Base-by-base conservation (phyloP, 2,329 filamentous ascomycete species). In the Sordariomycetes sp. region DNA sequence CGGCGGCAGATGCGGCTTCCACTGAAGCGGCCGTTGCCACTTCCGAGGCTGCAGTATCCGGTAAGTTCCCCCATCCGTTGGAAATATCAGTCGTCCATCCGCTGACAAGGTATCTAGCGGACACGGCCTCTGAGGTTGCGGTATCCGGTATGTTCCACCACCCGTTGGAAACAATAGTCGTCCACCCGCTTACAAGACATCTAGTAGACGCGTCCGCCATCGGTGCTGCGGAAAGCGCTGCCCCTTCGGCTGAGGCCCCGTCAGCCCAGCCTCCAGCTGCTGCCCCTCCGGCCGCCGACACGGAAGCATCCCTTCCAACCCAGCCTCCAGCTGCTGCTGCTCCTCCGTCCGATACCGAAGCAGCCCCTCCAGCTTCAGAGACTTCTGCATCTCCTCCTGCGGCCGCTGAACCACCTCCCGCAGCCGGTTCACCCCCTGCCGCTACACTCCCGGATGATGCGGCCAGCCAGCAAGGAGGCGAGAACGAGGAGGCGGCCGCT, bases 371-470 rank as follows among this genome's bases (percentile, higher is more conserved):
- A 32, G 28, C 28, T 4, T 8, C 28, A 4, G 28, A 32, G 28
- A 32, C 28, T 4, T 8, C 28, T 32, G 28, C 28, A 4, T 32
- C 28, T 32, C 8, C 28, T 8, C 28, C 28, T 32, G 28, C 28
- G 28, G 28, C 28, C 8, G 28, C 28, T 8, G 4, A 32, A 32
- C 28, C 28, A 32, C 28, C 28, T 32, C 28, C 28, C 28, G 28
- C 28, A 32, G 28, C 28, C 28, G 28, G 28, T 32, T 4, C 28
- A 8, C 28, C 61, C 52, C 54, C 56, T 54, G 60, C 59, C 58
- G 7, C 32, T 62, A 58, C 58, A 58, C 60, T 54, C 62, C 18
- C 37, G 12, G 34, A 35, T 12, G 34, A 35, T 35, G 37, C 37
- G 37, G 37, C 37, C 37, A 11, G 28, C 28, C 28, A 32, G 28